Base-by-base conservation (phyloP, 345 rosid species). In the Erysimum cheiranthoides region DNA sequence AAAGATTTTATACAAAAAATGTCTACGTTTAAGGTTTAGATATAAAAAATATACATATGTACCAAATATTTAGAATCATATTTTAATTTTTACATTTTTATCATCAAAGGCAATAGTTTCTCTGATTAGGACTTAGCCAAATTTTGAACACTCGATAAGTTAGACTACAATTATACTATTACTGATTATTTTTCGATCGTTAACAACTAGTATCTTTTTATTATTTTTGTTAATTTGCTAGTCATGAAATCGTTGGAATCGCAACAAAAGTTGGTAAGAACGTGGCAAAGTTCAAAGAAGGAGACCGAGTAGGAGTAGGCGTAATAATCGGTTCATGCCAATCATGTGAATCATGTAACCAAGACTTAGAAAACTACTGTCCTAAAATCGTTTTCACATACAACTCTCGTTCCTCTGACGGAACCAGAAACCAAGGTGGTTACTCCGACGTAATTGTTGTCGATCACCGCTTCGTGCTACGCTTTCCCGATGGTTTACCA, bases 261-360 rank as follows among this genome's bases (percentile, higher is more conserved):
- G 93, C 85, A 61, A 82, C 87, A 31, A 88, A 85, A 66, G 84
- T 85, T 16, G 92, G 88, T 3, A 73, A 54, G 62, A 79, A 88
- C 9, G 92, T 88, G 17, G 40, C 78, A 5, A 86, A 85, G 71
- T 83, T 86, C 68, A 85, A 79, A 66, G 84, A 79, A 45, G 90
- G 92, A 54, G 92, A 86, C 61, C 68, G 72, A 81, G 88, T 86
- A 18, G 87, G 85, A 1, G 90, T 88, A 17, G 92, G 92, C 9
- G 83, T 84, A 66, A 59, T 84, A 61, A 81, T 83, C n/a, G 84
- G 80, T 4, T 82, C 92, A 4, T 88, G 92, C 58, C 66, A 71
- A 17, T 78, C 82, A 10, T 86, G 90, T 69, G 81, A 86, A 8
- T 62, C 45, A 40, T 88, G 92, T 74, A 49, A 58, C 47, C 74